Evolutionary conservation across 495 filamentous ascomycete species (phyloP).

Genomic region (Parathielavia appendiculata): DNA sequence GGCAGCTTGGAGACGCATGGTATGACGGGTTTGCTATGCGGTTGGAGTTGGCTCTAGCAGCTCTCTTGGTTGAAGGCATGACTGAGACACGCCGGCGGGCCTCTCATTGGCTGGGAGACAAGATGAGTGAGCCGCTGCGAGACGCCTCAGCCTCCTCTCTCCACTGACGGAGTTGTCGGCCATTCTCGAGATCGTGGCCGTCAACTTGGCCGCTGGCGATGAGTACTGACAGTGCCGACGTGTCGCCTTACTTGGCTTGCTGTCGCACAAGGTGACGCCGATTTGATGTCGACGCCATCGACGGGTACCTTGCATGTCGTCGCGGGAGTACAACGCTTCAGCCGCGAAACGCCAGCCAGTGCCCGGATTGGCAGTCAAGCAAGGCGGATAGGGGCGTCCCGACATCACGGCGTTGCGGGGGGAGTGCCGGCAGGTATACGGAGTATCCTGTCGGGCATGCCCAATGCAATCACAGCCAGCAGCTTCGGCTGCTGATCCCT

Average conservation of each 20-base stretch:
- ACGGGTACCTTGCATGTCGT: slow-evolving; percentile 17
- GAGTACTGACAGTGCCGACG: too few relatives aligned
- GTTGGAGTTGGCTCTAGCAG: slow-evolving; percentile 21
- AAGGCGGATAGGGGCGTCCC: slow-evolving; percentile 10
- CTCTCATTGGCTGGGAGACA: slow-evolving; percentile 15
- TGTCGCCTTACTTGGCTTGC: too few relatives aligned
- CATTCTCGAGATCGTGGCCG: background rate
- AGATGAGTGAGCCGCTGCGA: slow-evolving; percentile 5
- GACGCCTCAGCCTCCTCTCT: background rate
- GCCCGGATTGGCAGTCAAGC: slow-evolving; percentile 1
- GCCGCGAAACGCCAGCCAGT: slow-evolving; percentile 7
- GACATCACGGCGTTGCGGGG: slow-evolving; percentile 5
- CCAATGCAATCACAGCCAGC: background rate
- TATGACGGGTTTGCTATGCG: slow-evolving; percentile 17
- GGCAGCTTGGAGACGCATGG: slow-evolving; percentile 14
- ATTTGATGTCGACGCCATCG: slow-evolving; percentile 2
- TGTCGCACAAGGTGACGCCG: slow-evolving; percentile 5
- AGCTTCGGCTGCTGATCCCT: slow-evolving; percentile 2
- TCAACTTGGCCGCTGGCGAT: background rate
- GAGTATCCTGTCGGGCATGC: background rate
- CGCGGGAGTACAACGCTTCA: slow-evolving; percentile 18
- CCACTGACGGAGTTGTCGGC: too few relatives aligned
- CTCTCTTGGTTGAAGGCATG: slow-evolving; percentile 18
- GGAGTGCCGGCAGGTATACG: slow-evolving; percentile 1
- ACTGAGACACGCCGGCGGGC: slow-evolving; percentile 4